These are phyloP conservation scores for Ustilago crameri DNA, from an alignment of 1,284 basidiomycete species.

Conservation along the genomic window DNA sequence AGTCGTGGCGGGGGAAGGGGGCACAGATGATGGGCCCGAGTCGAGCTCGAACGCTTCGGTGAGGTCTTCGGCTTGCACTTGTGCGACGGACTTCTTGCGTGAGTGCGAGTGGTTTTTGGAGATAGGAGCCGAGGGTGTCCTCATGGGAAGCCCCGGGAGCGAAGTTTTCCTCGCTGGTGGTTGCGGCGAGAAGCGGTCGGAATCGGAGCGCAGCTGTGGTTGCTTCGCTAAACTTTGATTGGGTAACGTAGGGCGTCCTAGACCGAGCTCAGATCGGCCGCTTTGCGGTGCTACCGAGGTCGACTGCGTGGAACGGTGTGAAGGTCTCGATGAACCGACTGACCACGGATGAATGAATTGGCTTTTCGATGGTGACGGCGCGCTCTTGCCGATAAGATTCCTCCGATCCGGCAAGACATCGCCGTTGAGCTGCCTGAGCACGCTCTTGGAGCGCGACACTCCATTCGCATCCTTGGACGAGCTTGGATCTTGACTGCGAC, in stretches of 20 bases:
- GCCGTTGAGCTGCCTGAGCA: slow-evolving; percentile 26
- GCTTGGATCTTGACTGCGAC: slow-evolving; percentile 10
- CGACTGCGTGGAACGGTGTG: slow-evolving; percentile 32
- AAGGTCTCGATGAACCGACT: slow-evolving; percentile 10
- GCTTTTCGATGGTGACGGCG: not conserved
- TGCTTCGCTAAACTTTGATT: slow-evolving; percentile 4
- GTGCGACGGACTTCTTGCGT: slow-evolving; percentile 62
- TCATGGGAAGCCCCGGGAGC: slow-evolving; percentile 15
- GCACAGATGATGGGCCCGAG: slow-evolving; percentile 10
- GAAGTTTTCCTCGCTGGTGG: slow-evolving; percentile 29
- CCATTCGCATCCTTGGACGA: slow-evolving; percentile 1
- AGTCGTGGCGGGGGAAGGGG: slow-evolving; percentile 8
- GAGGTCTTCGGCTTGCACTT: slow-evolving; percentile 61
- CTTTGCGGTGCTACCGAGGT: slow-evolving; percentile 8
- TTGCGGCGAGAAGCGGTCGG: slow-evolving; percentile 20
- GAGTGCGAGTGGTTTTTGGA: slow-evolving; percentile 59
- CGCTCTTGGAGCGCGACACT: slow-evolving; percentile 12
- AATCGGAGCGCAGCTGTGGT: slow-evolving; percentile 1
- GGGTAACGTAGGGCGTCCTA: slow-evolving; percentile 15
- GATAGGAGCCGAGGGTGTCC: slow-evolving; percentile 32
- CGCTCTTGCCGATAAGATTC: slow-evolving; percentile 33
- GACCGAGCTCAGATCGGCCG: slow-evolving; percentile 12
- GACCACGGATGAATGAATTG: slow-evolving; percentile 37
- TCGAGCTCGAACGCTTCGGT: slow-evolving; percentile 61
- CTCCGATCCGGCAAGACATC: slow-evolving; percentile 24